Base-by-base conservation (phyloP, 306 rosid species). In the Casuarina cunninghamiana region DNA sequence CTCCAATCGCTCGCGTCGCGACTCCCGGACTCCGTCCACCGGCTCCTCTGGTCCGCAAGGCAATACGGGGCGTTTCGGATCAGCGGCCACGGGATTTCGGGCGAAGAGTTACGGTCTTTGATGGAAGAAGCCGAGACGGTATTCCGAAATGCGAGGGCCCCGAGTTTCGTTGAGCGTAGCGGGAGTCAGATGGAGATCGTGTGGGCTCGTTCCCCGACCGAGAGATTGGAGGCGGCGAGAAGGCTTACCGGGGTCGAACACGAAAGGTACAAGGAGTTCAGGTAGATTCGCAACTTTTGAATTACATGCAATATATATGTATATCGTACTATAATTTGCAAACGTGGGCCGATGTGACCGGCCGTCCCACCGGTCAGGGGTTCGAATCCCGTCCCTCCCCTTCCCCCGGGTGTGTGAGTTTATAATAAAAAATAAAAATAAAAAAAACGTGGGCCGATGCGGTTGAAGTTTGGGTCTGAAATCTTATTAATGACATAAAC, bases 1-100 rank as follows among this genome's bases (percentile, higher is more conserved):
- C 79, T 84, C 83, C 80, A 83, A 54, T 77, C 80, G 2, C 81
- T 94, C 2, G 15, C 79, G 10, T 68, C 60, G 16, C 13, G 57
- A 10, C 48, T 38, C 2, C 38, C 44, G 1, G 79, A 67, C 1
- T 26, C 86, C 3, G 48, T 76, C 38, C 73, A 80, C 37, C 69
- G 77, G 71, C 50, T 92, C 54, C 66, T 88, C 6, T 37, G 60
- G 0, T 92, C 93, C 2, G 89, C 81, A 2, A 75, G 45, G 68
- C 84, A 92, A 32, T 84, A 82, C 58, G 93, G 98, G 1, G 88
- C 83, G 49, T 89, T 89, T 72, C 81, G 87, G 80, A 89, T 94
- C 78, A 72, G 74, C 32, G 73, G 80, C 61, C 97, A 92, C 41
- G 90, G 92, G 71, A 82, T 94, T 77, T 82, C 92, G 1, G 69